phyloP scores from a whole-genome alignment of 441 rosid species.

The Francoa sonchifolia region DNA sequence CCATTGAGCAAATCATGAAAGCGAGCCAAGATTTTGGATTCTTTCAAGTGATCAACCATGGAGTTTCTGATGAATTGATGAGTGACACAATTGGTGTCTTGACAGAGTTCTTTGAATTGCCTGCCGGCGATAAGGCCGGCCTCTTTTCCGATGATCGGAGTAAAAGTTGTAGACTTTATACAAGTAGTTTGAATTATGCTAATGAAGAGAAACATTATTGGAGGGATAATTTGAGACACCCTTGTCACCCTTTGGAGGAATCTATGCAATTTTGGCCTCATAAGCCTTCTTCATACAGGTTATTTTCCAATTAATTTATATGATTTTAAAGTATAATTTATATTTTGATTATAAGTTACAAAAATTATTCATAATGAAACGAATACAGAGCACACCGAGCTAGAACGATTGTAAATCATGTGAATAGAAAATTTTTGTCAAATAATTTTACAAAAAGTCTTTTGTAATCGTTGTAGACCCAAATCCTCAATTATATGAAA shows the following conservation, averaged over 20 bases:
- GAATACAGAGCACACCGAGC: no score
- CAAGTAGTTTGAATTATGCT: conserved; percentile 10
- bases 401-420: no score
- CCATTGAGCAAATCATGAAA: conserved; percentile 13
- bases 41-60: conserved; percentile 24
- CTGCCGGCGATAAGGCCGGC: background rate
- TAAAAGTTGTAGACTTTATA: conserved; percentile 9
- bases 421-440: no score
- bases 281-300: conserved; percentile 29
- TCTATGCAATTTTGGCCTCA: conserved; percentile 23
- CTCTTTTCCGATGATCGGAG: conserved; percentile 6
- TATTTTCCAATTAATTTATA: no score
- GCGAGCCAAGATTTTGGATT: conserved; percentile 28
- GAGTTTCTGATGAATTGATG: conserved; percentile 14
- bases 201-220: conserved; percentile 21
- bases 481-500: no score
- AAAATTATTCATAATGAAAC: no score
- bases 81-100: conserved; percentile 15
- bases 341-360: no score
- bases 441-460: no score
- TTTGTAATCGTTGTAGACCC: no score
- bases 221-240: conserved; percentile 28
- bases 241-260: conserved; percentile 22
- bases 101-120: conserved; percentile 14
- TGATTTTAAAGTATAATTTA: no score